Evolutionary conservation across 176 grass and related monocot genomes (phyloP), one percentile per base, ranked within the genome.

Genomic region (Pharus latifolius): DNA sequence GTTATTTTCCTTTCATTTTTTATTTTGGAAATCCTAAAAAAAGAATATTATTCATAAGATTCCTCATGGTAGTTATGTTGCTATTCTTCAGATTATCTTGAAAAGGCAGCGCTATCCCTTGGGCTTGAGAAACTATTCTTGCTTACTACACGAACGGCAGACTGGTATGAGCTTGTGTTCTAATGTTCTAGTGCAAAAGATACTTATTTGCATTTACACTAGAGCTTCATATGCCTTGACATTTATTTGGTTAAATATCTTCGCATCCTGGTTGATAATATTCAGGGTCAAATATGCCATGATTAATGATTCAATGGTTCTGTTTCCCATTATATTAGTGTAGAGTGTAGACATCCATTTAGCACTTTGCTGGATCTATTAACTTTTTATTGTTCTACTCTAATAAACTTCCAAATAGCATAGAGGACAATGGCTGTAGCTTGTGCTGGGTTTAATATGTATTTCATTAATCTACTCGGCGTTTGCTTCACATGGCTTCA

Each of bases 121-220:
- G 94, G 94, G 51, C 80, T 98, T 53, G 28, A 85, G 38, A 93
- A 83, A 78, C 56, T 98, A 55, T 98, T 98, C 80, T 88, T 98
- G 70, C 89, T 98, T 59, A 93, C 95, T 42, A 98, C 95, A 30
- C 71, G 89, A 37, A 83, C 83, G 45, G 95, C 85, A 35, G 89
- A 93, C 60, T 98, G 95, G 95, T 93, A 93, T 57, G 56, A 75
- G 78, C 35, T 12, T 74, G 16, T 70, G 51, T 63, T 44, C 22
- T 74, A 54, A 22, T 35, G 20, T n/a, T n/a, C n/a, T n/a, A n/a
- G n/a, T n/a, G n/a, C n/a, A n/a, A 38, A 45, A 58, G 6, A 24
- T 18, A 26, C 10, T 34, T 9, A 52, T 63, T 63, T 16, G 17
- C 26, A 34, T 75, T 33, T 46, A 1, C 16, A 31, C 22, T 24